These are phyloP conservation scores for Mycena vulgaris DNA, from an alignment of 768 basidiomycete genomes.

Conservation along the genomic window DNA sequence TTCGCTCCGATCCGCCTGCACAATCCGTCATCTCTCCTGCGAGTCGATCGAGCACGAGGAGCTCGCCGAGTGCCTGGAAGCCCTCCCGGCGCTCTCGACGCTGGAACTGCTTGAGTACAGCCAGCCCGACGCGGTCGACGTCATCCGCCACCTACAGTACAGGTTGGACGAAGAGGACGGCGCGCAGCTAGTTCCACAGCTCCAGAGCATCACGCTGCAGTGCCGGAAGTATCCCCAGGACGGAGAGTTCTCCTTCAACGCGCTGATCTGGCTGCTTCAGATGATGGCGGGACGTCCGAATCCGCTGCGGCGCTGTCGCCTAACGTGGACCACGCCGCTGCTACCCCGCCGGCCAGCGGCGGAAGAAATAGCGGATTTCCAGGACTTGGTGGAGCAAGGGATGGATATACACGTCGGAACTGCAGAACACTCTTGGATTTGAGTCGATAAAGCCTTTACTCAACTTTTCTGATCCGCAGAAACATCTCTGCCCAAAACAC, in stretches of 20 bases:
- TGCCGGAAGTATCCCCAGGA: neutral
- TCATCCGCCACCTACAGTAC: slow-evolving; percentile 18
- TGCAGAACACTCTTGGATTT: slow-evolving; percentile 8
- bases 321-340: slow-evolving; percentile 16
- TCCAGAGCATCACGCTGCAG: slow-evolving; percentile 9
- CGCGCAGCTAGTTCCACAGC: neutral
- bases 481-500: too few species aligned
- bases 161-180: neutral
- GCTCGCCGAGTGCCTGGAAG: neutral
- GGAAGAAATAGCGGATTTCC: neutral
- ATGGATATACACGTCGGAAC: slow-evolving; percentile 16
- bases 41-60: neutral
- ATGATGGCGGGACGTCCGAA: neutral
- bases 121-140: neutral
- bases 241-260: slow-evolving; percentile 19
- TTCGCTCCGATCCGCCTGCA: neutral
- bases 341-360: slow-evolving; percentile 15
- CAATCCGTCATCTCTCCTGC: slow-evolving; percentile 6
- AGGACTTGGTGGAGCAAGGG: neutral
- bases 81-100: slow-evolving; percentile 8
- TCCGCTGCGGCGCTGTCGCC: neutral
- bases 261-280: slow-evolving; percentile 1
- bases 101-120: slow-evolving; percentile 15
- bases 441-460: too few species aligned
- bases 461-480: too few species aligned